Conservation (phyloP, 2,329 filamentous ascomycete species). For the Sclerotinia nivalis region DNA sequence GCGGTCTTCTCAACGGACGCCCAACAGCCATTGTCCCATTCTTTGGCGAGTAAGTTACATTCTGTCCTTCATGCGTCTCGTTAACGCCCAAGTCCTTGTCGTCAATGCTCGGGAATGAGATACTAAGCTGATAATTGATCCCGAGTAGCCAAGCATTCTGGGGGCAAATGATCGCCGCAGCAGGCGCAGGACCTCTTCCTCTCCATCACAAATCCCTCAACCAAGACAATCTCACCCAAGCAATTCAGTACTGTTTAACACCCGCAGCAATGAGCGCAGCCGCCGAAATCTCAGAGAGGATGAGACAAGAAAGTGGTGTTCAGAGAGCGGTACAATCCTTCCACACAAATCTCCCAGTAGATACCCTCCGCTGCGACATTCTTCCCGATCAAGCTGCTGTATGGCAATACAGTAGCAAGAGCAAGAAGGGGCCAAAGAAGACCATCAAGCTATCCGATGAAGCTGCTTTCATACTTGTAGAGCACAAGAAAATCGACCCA, state of each 20-base stretch:
- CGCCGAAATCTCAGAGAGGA: slow-evolving; percentile 58
- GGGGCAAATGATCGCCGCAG: slow-evolving; percentile 67
- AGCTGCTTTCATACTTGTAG: slow-evolving; percentile 64
- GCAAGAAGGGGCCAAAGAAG: slow-evolving; percentile 42
- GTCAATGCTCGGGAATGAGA: neutral
- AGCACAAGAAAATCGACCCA: slow-evolving; percentile 44
- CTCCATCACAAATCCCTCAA: slow-evolving; percentile 68
- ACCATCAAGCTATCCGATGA: slow-evolving; percentile 60
- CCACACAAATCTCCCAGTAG: slow-evolving; percentile 60
- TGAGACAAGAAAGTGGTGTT: slow-evolving; percentile 59
- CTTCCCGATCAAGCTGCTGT: slow-evolving; percentile 50
- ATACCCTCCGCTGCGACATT: slow-evolving; percentile 61
- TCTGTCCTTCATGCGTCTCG: too few species aligned
- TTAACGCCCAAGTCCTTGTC: too few species aligned
- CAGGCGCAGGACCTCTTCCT: slow-evolving; percentile 65
- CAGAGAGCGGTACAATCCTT: slow-evolving; percentile 58
- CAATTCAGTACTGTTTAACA: slow-evolving; percentile 64
- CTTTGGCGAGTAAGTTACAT: slow-evolving; percentile 60
- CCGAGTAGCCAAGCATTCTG: slow-evolving; percentile 63
- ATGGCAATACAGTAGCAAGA: slow-evolving; percentile 44
- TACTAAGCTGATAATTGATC: neutral
- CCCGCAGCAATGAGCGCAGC: slow-evolving; percentile 59
- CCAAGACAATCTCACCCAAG: slow-evolving; percentile 65
- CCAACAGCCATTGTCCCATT: slow-evolving; percentile 69
- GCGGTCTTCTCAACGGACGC: slow-evolving; percentile 67